Evolutionary conservation across 495 filamentous ascomycete genomes (phyloP).

Genomic region (Chlorociboria aeruginascens): DNA sequence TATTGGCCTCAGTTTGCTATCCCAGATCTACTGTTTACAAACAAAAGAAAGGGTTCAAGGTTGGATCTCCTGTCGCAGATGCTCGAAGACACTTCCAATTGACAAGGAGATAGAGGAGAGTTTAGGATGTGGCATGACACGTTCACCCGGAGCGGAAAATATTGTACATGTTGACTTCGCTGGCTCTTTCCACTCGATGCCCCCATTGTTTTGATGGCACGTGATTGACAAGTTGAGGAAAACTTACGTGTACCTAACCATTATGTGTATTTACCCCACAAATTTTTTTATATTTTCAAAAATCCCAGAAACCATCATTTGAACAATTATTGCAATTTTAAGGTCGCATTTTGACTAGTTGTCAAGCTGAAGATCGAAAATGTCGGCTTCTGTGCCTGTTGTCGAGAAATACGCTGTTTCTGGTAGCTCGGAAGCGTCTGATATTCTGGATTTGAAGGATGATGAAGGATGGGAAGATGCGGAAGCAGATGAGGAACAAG

Average conservation of each 20-base stretch:
- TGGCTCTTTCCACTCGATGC: background rate
- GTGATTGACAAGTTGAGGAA: background rate
- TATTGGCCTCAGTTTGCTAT: background rate
- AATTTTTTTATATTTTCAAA: background rate
- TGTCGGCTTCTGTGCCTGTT: slow-evolving; percentile 4
- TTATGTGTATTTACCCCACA: background rate
- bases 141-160: background rate
- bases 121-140: background rate
- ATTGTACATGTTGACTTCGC: background rate
- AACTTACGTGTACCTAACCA: too few species aligned
- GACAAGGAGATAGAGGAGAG: too few species aligned
- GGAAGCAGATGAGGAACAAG: slow-evolving; percentile 50
- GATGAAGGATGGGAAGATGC: slow-evolving; percentile 77
- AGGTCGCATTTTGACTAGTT: background rate
- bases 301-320: too few species aligned
- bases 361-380: background rate
- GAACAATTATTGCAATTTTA: background rate
- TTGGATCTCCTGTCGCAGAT: too few species aligned
- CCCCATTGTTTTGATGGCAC: background rate
- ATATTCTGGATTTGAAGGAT: slow-evolving; percentile 28
- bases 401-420: slow-evolving; percentile 17
- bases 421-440: slow-evolving; percentile 35
- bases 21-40: slow-evolving; percentile 5
- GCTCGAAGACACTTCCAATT: too few species aligned
- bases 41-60: too few species aligned